A percentile compares a stretch with the other conserved stretches of the same genome.
These are phyloP conservation scores for Alternaria metachromatica DNA, from an alignment of 2,329 filamentous ascomycete genomes.

Conservation along the genomic window DNA sequence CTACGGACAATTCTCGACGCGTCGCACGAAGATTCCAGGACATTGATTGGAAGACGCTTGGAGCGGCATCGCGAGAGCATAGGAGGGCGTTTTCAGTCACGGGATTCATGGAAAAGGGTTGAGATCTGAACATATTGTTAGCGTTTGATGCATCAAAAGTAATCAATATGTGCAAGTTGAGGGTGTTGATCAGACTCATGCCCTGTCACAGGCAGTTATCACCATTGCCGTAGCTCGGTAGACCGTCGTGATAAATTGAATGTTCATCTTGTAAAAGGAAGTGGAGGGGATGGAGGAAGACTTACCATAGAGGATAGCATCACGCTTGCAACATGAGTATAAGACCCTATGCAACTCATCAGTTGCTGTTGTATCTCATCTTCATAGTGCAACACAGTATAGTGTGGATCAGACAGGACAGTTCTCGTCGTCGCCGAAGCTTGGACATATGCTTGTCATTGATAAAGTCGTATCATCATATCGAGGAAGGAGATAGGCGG, in stretches of 20 bases:
- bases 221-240: slow-evolving; percentile 83
- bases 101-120: background rate
- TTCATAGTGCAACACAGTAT: background rate
- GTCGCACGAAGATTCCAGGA: background rate
- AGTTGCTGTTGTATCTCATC: slow-evolving; percentile 7
- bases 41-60: background rate
- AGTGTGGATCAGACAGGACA: slow-evolving; percentile 44
- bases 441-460: slow-evolving; percentile 99
- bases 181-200: slow-evolving; percentile 49
- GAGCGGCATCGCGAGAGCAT: background rate
- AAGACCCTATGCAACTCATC: slow-evolving; percentile 9
- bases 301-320: background rate
- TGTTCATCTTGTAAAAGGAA: slow-evolving; percentile 50
- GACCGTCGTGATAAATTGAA: slow-evolving; percentile 77
- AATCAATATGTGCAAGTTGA: background rate
- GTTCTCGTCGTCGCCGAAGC: slow-evolving; percentile 63
- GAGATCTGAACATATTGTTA: slow-evolving; percentile 8
- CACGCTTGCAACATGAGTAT: background rate
- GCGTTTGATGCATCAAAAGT: slow-evolving; percentile 1
- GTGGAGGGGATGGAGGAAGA: background rate
- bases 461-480: slow-evolving; percentile 83
- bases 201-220: slow-evolving; percentile 80
- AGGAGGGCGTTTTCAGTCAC: background rate
- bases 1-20: background rate
- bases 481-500: slow-evolving; percentile 6